Evolutionary conservation across 2,329 filamentous ascomycete genomes (phyloP).

Genomic region (Macrophomina phaseolina): DNA sequence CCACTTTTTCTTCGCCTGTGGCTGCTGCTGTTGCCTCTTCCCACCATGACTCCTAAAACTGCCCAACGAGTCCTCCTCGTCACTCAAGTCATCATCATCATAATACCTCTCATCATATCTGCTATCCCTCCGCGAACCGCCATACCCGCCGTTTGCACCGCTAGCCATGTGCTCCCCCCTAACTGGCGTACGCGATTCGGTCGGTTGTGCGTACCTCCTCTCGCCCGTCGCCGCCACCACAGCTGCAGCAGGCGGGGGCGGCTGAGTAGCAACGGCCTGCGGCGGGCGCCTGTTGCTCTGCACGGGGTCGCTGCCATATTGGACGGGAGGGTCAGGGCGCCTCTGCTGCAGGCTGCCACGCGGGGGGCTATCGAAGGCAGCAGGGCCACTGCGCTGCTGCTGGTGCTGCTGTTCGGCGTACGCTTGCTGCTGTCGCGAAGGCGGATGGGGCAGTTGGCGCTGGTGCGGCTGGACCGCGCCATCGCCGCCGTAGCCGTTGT

Average conservation of each 20-base stretch:
- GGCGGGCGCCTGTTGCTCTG: background rate
- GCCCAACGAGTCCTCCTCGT: conserved; percentile 32
- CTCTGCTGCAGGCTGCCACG: background rate
- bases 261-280: no score
- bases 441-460: background rate
- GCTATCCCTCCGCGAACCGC: conserved; percentile 32
- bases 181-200: conserved; percentile 29
- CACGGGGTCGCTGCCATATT: conserved; percentile 5
- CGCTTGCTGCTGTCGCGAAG: background rate
- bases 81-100: conserved; percentile 34
- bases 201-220: conserved; percentile 4
- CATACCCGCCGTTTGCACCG: background rate
- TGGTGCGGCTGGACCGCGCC: background rate
- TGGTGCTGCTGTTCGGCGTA: background rate
- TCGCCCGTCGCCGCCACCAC: conserved; percentile 31
- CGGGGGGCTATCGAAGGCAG: conserved; percentile 9
- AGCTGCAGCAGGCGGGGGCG: background rate
- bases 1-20: conserved; percentile 47
- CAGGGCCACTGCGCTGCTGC: background rate
- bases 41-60: conserved; percentile 39
- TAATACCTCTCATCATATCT: conserved; percentile 40
- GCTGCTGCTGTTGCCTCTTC: conserved; percentile 31
- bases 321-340: conserved; percentile 26
- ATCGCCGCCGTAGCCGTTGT: background rate
- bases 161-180: background rate